Evolutionary conservation across 2,329 filamentous ascomycete genomes (phyloP), one percentile per base, ranked within the genome.

Genomic region (Pseudogymnoascus sp.): DNA sequence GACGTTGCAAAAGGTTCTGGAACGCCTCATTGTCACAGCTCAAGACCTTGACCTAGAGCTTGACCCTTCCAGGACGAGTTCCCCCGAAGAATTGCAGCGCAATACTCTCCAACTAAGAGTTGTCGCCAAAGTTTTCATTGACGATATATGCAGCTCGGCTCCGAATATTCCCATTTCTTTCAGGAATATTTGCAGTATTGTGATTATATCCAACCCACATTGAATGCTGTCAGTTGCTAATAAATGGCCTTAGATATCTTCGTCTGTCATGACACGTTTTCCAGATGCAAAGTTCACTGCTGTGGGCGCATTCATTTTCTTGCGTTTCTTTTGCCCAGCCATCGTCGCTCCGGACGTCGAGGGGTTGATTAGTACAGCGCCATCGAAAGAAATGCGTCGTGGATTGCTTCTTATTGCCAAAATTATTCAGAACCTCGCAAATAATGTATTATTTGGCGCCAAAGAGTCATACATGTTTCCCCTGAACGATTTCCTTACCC

Each of bases 401-500:
- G 86, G 86, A 3, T 77, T 89, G 5, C 77, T 89, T 30, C 78
- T 89, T 33, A 89, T 89, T 66, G 86, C 87, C 59, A 89, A 89
- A 70, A 83, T 89, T 63, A 82, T 89, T 22, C 87, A 89, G 67
- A 89, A 88, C 68, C 76, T 89, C 36, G 87, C 86, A 36, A 89
- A 89, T 68, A 89, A 89, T 63, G 86, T 89, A 28, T 76, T 89
- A 1, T 89, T 89, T 67, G 86, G 87, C 3, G 84, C 85, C 35
- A 89, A 89, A 72, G 86, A 89, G 69, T 84, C 85, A 3, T 89
- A 88, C 69, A 89, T 89, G 87, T 87, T 84, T 65, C 84, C 86
- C 1, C 74, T 89, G 22, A 89, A 89, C 69, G 82, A 87, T 63
- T 89, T 89, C 64, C 73, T 89, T 22, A 84, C 85, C 0, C 79